These are phyloP conservation scores for Wickerhamomyces ciferrii DNA, from an alignment of 805 yeast species.

Conservation along the genomic window DNA sequence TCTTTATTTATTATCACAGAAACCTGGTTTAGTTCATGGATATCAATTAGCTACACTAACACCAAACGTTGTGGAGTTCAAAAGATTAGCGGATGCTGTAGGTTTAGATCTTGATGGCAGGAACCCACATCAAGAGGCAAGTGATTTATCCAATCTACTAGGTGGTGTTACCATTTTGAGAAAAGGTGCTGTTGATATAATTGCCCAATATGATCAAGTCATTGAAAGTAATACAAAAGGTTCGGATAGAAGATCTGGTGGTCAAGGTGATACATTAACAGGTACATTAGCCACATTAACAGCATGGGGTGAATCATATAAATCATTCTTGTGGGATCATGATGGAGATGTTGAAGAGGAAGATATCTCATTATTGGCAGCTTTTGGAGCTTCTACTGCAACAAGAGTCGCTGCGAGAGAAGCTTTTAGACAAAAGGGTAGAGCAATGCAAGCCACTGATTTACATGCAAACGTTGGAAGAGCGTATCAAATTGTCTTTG, in stretches of 20 bases:
- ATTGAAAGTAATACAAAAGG: slow-evolving; percentile 50
- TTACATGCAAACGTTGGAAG: slow-evolving; percentile 63
- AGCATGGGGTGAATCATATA: slow-evolving; percentile 73
- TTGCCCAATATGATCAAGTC: slow-evolving; percentile 43
- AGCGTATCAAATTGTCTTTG: slow-evolving; percentile 37
- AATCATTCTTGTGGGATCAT: slow-evolving; percentile 52
- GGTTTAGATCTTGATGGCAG: slow-evolving; percentile 21
- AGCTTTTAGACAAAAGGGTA: slow-evolving; percentile 61
- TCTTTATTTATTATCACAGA: slow-evolving; percentile 55
- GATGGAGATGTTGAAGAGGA: slow-evolving; percentile 24
- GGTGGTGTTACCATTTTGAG: slow-evolving; percentile 61
- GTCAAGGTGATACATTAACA: slow-evolving; percentile 92
- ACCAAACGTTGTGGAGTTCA: slow-evolving; percentile 86
- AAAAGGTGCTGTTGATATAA: slow-evolving; percentile 67
- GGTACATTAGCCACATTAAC: slow-evolving; percentile 81
- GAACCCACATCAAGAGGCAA: slow-evolving; percentile 21
- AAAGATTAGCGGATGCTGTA: slow-evolving; percentile 53
- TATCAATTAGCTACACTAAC: slow-evolving; percentile 67
- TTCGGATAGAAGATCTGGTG: slow-evolving; percentile 81
- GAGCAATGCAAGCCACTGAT: slow-evolving; percentile 85
- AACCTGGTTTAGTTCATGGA: slow-evolving; percentile 50
- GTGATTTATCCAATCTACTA: slow-evolving; percentile 40
- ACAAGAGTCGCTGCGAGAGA: slow-evolving; percentile 59
- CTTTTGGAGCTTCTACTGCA: slow-evolving; percentile 65
- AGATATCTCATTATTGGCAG: slow-evolving; percentile 43